Evolutionary conservation across 2,329 filamentous ascomycete genomes (phyloP).

Genomic region (Alternaria brassicicola): DNA sequence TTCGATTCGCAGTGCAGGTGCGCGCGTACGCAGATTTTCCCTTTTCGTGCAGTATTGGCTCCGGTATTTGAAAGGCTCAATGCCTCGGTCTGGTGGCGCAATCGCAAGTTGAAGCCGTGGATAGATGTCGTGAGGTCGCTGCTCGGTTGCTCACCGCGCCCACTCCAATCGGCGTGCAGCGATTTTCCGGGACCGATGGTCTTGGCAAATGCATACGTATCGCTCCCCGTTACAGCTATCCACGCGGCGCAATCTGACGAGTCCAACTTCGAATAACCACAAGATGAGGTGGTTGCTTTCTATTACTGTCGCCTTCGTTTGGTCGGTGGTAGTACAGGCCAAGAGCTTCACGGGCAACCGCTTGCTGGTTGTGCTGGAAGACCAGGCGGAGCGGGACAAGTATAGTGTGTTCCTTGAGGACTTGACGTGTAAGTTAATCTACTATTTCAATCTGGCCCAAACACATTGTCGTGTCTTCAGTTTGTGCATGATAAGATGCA

Average conservation of each 20-base stretch:
- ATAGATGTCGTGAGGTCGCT: constrained; percentile 12
- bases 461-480: background rate
- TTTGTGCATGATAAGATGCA: background rate
- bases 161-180: constrained; percentile 26
- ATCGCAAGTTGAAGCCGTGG: constrained; percentile 10
- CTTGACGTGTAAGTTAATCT: constrained; percentile 64
- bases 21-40: constrained; percentile 6
- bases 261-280: constrained; percentile 44
- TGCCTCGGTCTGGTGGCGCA: constrained; percentile 22
- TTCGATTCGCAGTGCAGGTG: background rate
- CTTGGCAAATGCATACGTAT: constrained; percentile 50
- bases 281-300: constrained; percentile 79
- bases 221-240: constrained; percentile 34
- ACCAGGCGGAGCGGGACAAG: constrained; percentile 76
- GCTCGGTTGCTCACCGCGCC: constrained; percentile 9
- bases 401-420: constrained; percentile 84
- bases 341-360: constrained; percentile 79
- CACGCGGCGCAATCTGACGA: constrained; percentile 17
- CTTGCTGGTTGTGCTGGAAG: constrained; percentile 85
- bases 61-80: constrained; percentile 22
- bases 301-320: constrained; percentile 67
- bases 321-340: constrained; percentile 72
- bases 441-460: background rate
- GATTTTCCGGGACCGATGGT: constrained; percentile 34
- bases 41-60: background rate